A percentile compares a stretch with the other conserved stretches of the same genome.
Evolutionary conservation across 495 filamentous ascomycete genomes (phyloP).

Genomic region (Trichoderma erinaceum): DNA sequence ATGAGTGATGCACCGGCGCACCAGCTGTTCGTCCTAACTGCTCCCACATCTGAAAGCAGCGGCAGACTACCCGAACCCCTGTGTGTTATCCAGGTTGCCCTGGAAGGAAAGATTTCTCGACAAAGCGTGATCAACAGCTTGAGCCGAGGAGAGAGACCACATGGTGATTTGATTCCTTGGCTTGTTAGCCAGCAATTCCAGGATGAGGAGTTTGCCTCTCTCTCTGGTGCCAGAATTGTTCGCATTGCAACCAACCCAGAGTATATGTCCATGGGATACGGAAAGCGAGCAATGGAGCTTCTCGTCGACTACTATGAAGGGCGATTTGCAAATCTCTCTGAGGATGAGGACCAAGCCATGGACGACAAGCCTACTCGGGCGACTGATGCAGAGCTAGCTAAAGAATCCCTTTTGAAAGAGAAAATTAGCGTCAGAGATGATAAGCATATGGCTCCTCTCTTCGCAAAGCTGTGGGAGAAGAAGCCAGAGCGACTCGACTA

Average conservation of each 20-base stretch:
- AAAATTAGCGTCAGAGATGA: constrained; percentile 88
- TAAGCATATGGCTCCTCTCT: constrained; percentile 83
- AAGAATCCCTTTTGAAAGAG: constrained; percentile 73
- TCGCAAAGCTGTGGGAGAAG: constrained; percentile 80
- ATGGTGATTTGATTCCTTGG: constrained; percentile 97
- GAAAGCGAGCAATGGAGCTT: constrained; percentile 76
- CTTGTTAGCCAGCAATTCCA: constrained; percentile 97
- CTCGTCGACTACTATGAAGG: constrained; percentile 91
- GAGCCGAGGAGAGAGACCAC: constrained; percentile 80
- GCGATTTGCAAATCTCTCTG: constrained; percentile 78
- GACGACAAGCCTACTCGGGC: constrained; percentile 66
- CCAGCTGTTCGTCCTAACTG: constrained; percentile 90
- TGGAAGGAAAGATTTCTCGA: constrained; percentile 91
- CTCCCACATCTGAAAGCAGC: constrained; percentile 71
- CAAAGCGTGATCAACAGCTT: constrained; percentile 86
- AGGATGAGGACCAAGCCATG: constrained; percentile 44
- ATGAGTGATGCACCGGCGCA: constrained; percentile 98
- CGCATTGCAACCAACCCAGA: constrained; percentile 96
- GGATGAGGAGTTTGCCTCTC: constrained; percentile 89
- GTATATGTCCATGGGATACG: constrained; percentile 87
- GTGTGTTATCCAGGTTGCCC: constrained; percentile 88
- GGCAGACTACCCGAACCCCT: constrained; percentile 84
- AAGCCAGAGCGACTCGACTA: constrained; percentile 81
- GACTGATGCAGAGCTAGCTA: constrained; percentile 76
- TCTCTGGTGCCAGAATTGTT: constrained; percentile 88